These are phyloP conservation scores for Mortierella alpina DNA, from an alignment of 192 early-diverging fungal genomes.

Conservation along the genomic window DNA sequence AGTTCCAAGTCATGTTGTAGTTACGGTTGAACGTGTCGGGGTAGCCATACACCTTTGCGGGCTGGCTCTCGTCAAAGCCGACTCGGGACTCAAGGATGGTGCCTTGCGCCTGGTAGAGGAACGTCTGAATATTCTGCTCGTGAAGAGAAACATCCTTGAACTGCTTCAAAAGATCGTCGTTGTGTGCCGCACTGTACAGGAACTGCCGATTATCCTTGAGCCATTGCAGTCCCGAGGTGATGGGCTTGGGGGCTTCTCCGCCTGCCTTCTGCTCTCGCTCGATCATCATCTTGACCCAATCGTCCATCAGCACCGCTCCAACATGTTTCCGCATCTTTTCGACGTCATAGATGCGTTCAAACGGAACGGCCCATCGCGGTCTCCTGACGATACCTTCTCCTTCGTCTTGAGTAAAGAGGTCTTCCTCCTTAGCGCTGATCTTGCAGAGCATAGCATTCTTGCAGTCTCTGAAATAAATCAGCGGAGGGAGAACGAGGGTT, in stretches of 20 bases:
- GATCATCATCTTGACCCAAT: conserved; percentile 14
- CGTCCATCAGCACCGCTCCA: conserved; percentile 2
- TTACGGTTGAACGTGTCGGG: too few species aligned
- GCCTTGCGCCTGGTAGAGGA: conserved; percentile 3
- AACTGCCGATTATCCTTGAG: conserved; percentile 7
- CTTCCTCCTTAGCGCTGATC: not conserved
- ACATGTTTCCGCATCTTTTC: not conserved
- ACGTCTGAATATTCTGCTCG: conserved; percentile 1
- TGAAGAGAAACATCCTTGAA: conserved; percentile 5
- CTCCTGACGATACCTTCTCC: not conserved
- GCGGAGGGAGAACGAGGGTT: too few species aligned
- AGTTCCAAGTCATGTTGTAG: too few species aligned
- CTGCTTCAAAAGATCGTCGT: conserved; percentile 4
- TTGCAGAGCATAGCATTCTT: too few species aligned
- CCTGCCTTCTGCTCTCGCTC: not conserved
- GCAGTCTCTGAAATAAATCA: too few species aligned
- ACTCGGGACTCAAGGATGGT: too few species aligned
- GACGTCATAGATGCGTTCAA: conserved; percentile 5
- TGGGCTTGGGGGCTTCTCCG: not conserved
- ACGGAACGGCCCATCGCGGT: conserved; percentile 2
- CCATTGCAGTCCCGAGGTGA: conserved; percentile 7
- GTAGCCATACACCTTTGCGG: too few species aligned
- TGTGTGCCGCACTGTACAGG: not conserved
- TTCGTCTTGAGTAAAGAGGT: not conserved
- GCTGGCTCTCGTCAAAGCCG: too few species aligned